Conservation (phyloP, 2,329 filamentous ascomycete genomes). For the Fusarium fujikuroi region DNA sequence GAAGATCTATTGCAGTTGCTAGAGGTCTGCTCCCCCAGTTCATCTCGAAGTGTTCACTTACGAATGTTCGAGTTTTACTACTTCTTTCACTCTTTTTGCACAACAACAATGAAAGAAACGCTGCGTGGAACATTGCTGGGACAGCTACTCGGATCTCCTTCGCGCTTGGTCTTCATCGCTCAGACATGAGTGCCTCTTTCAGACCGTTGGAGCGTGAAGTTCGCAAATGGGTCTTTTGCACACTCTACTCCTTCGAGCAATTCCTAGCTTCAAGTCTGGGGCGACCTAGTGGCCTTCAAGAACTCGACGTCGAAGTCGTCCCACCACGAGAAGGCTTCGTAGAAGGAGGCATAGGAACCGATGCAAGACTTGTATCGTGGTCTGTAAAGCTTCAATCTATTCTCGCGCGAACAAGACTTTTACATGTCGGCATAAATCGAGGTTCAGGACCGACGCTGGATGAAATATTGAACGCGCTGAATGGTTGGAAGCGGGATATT, state of each 20-base stretch:
- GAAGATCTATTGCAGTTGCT: constrained; percentile 19
- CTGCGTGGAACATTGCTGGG: constrained; percentile 50
- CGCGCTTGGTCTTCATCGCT: constrained; percentile 48
- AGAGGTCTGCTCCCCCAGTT: constrained; percentile 26
- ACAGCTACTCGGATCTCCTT: constrained; percentile 49
- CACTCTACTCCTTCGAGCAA: constrained; percentile 51
- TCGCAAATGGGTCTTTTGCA: constrained; percentile 52
- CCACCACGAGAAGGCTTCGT: constrained; percentile 46
- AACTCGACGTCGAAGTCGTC: constrained; percentile 49
- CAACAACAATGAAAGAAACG: constrained; percentile 53
- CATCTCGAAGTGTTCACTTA: constrained; percentile 32
- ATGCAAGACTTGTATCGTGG: constrained; percentile 46
- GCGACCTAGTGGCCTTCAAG: constrained; percentile 50
- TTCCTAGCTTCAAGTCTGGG: constrained; percentile 52
- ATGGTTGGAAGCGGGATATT: constrained; percentile 25
- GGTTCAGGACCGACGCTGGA: constrained; percentile 22
- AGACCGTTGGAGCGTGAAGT: constrained; percentile 49
- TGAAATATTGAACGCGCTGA: constrained; percentile 15
- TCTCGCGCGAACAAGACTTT: constrained; percentile 41
- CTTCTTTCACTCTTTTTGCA: constrained; percentile 48
- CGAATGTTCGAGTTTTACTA: constrained; percentile 24
- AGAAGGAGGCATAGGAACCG: constrained; percentile 42
- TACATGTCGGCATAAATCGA: constrained; percentile 18
- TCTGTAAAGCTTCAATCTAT: constrained; percentile 48
- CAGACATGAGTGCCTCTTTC: constrained; percentile 46